Evolutionary conservation across 768 basidiomycete species (phyloP), one percentile per base, ranked within the genome.

Genomic region (Boletus reticulatus): DNA sequence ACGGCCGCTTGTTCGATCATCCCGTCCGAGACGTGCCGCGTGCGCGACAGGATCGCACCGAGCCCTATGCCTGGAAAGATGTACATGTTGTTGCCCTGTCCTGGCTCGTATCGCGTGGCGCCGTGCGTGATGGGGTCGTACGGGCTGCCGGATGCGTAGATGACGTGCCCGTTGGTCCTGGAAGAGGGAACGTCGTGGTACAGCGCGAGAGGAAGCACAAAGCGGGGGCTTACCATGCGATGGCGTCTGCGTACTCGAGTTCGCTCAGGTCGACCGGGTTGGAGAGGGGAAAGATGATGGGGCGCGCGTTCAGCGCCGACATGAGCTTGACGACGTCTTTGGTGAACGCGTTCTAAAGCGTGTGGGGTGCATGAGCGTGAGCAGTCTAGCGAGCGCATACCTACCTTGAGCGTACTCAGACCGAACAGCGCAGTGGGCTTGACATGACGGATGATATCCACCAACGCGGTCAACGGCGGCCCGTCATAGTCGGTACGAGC

Each of bases 1-100:
- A 87, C 75, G 2, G 88, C 74, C 0, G 84, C 80, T 50, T 81
- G 80, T 60, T 89, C 86, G 44, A 92, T 77, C 84, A 92, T 88
- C 12, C 71, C 65, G 53, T 87, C 84, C 19, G 89, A 87, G 50
- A 91, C 76, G 51, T 78, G 80, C 16, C 68, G 75, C 3, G 85
- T 78, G 60, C 80, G 77, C 58, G 82, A 75, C 42, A 88, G 73
- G 61, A 87, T 83, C 10, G 81, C 63, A 6, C 87, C 87, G 56
- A 88, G 72, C 1, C 87, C 88, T 54, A 89, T 72, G 17, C 80
- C 79, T 17, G 80, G 80, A 71, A 83, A 84, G 62, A 84, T 83
- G 69, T 84, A 85, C 85, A 89, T 87, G 72, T 90, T 92, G 71
- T 92, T 92, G 11, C 88, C 88, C 68, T 92, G 89, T 0, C 85